Evolutionary conservation across 108 stramenopile species (phyloP).

Genomic region (Cyclotella sp.): DNA sequence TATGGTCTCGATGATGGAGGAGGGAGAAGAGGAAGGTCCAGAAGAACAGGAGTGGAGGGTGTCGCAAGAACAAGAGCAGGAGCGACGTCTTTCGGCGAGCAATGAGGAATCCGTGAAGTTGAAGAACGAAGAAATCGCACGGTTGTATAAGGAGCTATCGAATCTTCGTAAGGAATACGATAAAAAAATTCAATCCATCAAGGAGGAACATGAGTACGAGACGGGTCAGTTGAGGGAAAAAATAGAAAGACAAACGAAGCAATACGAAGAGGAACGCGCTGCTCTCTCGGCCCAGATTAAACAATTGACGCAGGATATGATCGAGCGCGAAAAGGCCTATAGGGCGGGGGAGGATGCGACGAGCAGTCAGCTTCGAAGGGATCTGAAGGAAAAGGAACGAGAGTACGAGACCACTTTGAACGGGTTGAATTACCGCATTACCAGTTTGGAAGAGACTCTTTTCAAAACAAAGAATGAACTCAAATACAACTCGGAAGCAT

Average conservation of each 20-base stretch:
- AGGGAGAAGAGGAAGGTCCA: constrained; percentile 9
- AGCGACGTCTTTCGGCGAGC: constrained; percentile 9
- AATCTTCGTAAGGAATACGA: constrained; percentile 40
- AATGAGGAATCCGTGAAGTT: constrained; percentile 3
- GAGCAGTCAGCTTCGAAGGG: constrained; percentile 16
- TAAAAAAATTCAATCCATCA: constrained; percentile 23
- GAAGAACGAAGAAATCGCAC: constrained; percentile 47
- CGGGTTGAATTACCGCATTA: constrained; percentile 24
- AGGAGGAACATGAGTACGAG: constrained; percentile 37
- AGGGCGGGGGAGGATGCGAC: constrained; percentile 23
- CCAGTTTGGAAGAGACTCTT: constrained; percentile 35
- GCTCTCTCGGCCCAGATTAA: constrained; percentile 29
- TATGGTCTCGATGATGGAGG: neutral
- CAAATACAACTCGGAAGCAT: constrained; percentile 25
- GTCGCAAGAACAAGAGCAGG: constrained; percentile 27
- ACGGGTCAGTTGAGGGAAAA: constrained; percentile 23
- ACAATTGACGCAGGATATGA: constrained; percentile 40
- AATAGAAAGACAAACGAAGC: constrained; percentile 29
- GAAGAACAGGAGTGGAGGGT: constrained; percentile 50
- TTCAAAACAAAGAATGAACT: constrained; percentile 42
- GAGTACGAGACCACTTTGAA: constrained; percentile 27
- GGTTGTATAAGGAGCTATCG: constrained; percentile 39
- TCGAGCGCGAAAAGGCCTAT: constrained; percentile 35
- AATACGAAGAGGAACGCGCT: constrained; percentile 36
- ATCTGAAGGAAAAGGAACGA: constrained; percentile 42